Conservation (phyloP, 305 asterid genomes). For the Rubia peregrina region DNA sequence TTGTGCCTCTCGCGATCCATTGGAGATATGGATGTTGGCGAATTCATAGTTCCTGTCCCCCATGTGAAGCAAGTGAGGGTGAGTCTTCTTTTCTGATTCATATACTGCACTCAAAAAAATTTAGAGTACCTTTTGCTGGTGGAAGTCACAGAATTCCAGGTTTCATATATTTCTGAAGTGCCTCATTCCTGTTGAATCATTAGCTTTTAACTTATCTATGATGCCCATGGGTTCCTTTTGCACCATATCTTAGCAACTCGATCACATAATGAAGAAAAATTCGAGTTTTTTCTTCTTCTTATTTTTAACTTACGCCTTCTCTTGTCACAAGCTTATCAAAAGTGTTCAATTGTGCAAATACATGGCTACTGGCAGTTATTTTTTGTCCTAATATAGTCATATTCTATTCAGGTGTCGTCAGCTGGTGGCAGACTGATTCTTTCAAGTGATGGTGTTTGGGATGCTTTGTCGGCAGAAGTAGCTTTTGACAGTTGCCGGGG, state of each 20-base stretch:
- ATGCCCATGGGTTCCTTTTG: not conserved
- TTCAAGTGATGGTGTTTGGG: slow-evolving; percentile 99
- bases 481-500: slow-evolving; percentile 89
- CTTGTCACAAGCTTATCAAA: not conserved
- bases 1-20: slow-evolving; percentile 95
- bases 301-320: not conserved
- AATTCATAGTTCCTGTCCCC: slow-evolving; percentile 95
- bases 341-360: not conserved
- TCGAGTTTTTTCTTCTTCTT: not conserved
- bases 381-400: not conserved
- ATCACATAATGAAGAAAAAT: not conserved
- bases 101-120: not conserved
- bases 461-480: slow-evolving; percentile 76
- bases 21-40: slow-evolving; percentile 99
- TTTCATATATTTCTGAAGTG: not conserved
- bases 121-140: not conserved
- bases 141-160: not conserved
- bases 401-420: slow-evolving; percentile 60
- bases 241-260: not conserved
- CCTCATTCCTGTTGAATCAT: not conserved
- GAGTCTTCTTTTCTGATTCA: slow-evolving; percentile 19
- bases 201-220: not conserved
- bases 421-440: slow-evolving; percentile 87
- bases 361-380: not conserved
- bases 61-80: slow-evolving; percentile 99